Evolutionary conservation across 106 monocot genomes (phyloP), one percentile per base, ranked within the genome.

Genomic region (Dendrobium nobile): DNA sequence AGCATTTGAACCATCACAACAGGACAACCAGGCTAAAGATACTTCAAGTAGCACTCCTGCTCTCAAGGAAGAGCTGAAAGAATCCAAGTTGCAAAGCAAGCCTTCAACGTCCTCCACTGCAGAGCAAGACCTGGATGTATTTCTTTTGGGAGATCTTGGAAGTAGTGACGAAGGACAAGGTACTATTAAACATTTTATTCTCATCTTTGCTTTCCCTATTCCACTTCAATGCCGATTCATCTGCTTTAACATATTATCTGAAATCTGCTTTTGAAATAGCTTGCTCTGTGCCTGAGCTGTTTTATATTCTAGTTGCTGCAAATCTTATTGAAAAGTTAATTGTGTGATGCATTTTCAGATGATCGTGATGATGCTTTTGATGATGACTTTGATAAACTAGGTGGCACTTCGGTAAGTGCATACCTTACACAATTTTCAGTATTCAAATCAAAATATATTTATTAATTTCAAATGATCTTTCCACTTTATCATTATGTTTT

Each of bases 131-230:
- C 83, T 98, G 85, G 97, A 98, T 88, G 84, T 86, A 7, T 98
- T 98, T 87, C 94, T 98, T 87, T 75, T 98, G 47, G 94, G 97
- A 11, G 94, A 98, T 87, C 86, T 95, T 84, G 95, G 92, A 64
- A 92, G 87, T 72, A 89, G 87, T 79, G 94, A 98, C 79, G 97
- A 98, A 31, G 94, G 86, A 47, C 86, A 79, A 82, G 97, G 97
- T 98, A 77, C 45, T 56, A 77, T 22, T 2, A 59, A 59, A 26
- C 11, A 26, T 73, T 42, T 24, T 22, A 51, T 82, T 9, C n/a
- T 64, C 18, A 20, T 26, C 0, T 77, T 37, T 37, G 41, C 9
- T 61, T 4, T 75, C 41, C 2, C 40, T 80, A 73, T 48, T 26
- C 22, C 27, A 9, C 41, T 82, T 37, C 37, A 15, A 70, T 10